These are phyloP conservation scores for Lenzites betulinus DNA, from an alignment of 768 basidiomycete genomes.

Conservation along the genomic window DNA sequence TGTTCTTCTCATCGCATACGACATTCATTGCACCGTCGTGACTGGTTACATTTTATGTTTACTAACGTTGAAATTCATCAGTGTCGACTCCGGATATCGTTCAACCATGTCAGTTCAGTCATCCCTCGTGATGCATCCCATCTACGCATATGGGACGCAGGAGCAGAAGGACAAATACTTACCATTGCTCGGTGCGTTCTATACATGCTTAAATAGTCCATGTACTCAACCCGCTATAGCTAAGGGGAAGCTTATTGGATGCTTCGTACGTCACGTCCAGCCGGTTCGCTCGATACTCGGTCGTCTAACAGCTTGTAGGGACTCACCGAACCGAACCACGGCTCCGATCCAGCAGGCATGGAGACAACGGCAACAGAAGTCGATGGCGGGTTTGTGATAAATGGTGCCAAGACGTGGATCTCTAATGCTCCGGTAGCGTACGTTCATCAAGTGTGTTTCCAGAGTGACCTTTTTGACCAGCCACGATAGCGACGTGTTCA, in stretches of 20 bases:
- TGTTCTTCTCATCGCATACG: neutral
- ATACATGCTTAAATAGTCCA: neutral
- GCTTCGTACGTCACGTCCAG: constrained; percentile 68
- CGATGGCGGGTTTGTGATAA: constrained; percentile 82
- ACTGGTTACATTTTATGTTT: too few species aligned
- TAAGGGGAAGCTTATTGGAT: constrained; percentile 84
- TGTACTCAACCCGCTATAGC: constrained; percentile 58
- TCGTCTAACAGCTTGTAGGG: constrained; percentile 51
- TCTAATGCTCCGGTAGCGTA: constrained; percentile 90
- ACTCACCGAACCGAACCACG: constrained; percentile 94
- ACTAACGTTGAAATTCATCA: constrained; percentile 31
- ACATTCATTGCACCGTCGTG: too few species aligned
- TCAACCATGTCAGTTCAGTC: constrained; percentile 95
- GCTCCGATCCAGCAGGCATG: constrained; percentile 98
- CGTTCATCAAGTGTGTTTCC: constrained; percentile 26
- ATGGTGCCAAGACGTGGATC: constrained; percentile 98
- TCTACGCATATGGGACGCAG: constrained; percentile 85
- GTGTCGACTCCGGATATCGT: constrained; percentile 95
- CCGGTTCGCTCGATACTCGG: neutral
- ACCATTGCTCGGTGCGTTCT: constrained; percentile 67
- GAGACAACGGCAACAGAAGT: constrained; percentile 86
- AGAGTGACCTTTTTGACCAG: neutral
- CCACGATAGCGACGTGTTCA: constrained; percentile 71
- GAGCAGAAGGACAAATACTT: constrained; percentile 91
- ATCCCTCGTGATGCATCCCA: constrained; percentile 95